Evolutionary conservation across 78 protist genomes (phyloP), one percentile per base, ranked within the genome.

Genomic region (Dictyostelium firmibasis): DNA sequence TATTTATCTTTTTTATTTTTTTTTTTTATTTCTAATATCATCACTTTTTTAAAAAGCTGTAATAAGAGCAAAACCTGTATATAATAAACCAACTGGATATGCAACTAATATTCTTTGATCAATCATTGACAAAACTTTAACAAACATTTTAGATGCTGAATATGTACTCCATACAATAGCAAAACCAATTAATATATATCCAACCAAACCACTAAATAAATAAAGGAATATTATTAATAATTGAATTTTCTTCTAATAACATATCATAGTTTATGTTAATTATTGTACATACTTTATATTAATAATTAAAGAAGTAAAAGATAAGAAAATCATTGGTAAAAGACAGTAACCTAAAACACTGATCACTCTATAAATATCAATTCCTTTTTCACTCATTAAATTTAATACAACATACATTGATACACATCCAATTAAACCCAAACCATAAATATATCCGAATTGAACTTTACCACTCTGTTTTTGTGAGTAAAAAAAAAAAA

Each of bases 391-490:
- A 47, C 94, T 50, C 96, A 96, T 85, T 23, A 91, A 35, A 70
- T 97, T 98, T 75, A 98, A 82, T 23, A 98, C 96, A n/a, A 77
- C 5, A 35, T 92, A 98, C 87, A 98, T 78, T 23, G 94, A 79
- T 8, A 95, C 41, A 81, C 98, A 97, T 35, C 99, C 99, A 27
- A 98, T 43, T 20, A 95, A 31, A 41, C 96, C 97, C n/a, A 97
- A 81, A 8, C 99, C 99, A 76, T 97, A 98, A 72, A 98, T 97
- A 91, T 95, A 97, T 4, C 99, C 98, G 43, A 98, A 98, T 41
- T 98, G 98, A 16, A 98, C 88, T 88, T 98, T 98, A 27, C 98
- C 98, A 20, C 93, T 69, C 97, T 97, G 35, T n/a, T 64, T 60
- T 44, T 57, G 20, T 20, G 67, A 13, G 1, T 62, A 36, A 20